Conservation (phyloP, 352 stramenopile genomes). For the Hyaloperonospora brassicae region DNA sequence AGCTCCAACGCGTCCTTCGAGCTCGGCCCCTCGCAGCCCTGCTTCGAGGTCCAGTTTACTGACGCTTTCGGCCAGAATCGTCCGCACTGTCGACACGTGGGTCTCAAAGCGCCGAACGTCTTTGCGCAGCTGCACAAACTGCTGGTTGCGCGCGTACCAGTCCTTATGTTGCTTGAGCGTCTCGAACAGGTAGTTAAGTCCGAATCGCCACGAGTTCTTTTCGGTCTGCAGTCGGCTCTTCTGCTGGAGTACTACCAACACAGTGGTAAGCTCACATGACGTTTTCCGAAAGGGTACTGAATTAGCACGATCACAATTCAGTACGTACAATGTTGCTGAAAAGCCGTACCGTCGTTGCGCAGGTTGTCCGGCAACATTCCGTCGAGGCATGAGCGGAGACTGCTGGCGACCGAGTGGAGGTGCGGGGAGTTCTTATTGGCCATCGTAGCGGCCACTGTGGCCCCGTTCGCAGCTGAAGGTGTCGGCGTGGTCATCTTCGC, state of each 20-base stretch:
- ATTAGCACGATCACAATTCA: not conserved
- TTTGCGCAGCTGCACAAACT: conserved; percentile 82
- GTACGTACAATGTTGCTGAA: conserved; percentile 58
- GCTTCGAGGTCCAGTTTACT: conserved; percentile 81
- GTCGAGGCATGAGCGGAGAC: conserved; percentile 73
- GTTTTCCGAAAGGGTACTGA: conserved; percentile 10
- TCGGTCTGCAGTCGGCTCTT: conserved; percentile 66
- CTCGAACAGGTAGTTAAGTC: conserved; percentile 86
- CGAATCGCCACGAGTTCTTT: conserved; percentile 84
- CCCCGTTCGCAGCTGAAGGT: no score
- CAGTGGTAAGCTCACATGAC: not conserved
- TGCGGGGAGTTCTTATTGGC: conserved; percentile 64
- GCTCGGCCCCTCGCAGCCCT: conserved; percentile 70
- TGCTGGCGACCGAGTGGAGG: conserved; percentile 74
- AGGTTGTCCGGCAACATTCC: conserved; percentile 80
- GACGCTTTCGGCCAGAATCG: conserved; percentile 69
- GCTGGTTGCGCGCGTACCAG: conserved; percentile 84
- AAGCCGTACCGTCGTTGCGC: conserved; percentile 66
- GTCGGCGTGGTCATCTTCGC: no score
- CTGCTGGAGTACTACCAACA: conserved; percentile 55
- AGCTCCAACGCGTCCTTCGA: conserved; percentile 74
- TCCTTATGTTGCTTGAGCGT: conserved; percentile 86
- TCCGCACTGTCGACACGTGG: conserved; percentile 62
- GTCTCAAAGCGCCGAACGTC: conserved; percentile 72
- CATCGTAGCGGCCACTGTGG: no score